phyloP scores from a whole-genome alignment of 345 rosid species.

The Noccaea bulbosa region DNA sequence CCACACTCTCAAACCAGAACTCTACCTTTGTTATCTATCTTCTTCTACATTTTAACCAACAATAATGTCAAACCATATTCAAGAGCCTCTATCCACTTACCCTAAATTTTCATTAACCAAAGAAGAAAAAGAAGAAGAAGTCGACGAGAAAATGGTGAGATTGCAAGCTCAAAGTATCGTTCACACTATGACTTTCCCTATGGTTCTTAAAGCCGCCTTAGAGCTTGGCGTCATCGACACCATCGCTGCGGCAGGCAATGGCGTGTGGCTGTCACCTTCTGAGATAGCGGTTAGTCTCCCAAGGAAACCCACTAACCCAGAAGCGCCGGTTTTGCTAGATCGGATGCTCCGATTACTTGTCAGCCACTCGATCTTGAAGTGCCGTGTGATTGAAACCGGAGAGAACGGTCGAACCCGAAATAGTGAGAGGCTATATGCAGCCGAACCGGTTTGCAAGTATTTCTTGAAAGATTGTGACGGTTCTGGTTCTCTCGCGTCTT shows the following conservation, averaged over 20 bases:
- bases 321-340: slow-evolving; percentile 55
- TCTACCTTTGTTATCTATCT: not conserved
- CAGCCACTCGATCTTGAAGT: slow-evolving; percentile 51
- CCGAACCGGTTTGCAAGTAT: slow-evolving; percentile 41
- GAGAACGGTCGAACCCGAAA: slow-evolving; percentile 22
- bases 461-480: slow-evolving; percentile 36
- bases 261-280: slow-evolving; percentile 49
- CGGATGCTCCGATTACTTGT: slow-evolving; percentile 56
- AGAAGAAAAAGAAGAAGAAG: slow-evolving; percentile 25
- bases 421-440: slow-evolving; percentile 29
- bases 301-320: slow-evolving; percentile 45
- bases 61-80: slow-evolving; percentile 34
- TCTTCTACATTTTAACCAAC: not conserved
- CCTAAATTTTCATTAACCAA: slow-evolving; percentile 11
- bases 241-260: slow-evolving; percentile 42
- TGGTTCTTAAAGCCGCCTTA: slow-evolving; percentile 55
- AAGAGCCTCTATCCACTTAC: not conserved
- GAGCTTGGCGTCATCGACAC: slow-evolving; percentile 58
- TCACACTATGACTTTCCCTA: slow-evolving; percentile 48
- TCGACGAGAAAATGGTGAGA: slow-evolving; percentile 18
- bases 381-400: slow-evolving; percentile 37
- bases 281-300: slow-evolving; percentile 49
- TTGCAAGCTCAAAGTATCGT: slow-evolving; percentile 37
- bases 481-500: slow-evolving; percentile 38
- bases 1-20: not conserved